Evolutionary conservation across 2,329 filamentous ascomycete genomes (phyloP), one percentile per base, ranked within the genome.

Genomic region (Diaporthe australafricana): DNA sequence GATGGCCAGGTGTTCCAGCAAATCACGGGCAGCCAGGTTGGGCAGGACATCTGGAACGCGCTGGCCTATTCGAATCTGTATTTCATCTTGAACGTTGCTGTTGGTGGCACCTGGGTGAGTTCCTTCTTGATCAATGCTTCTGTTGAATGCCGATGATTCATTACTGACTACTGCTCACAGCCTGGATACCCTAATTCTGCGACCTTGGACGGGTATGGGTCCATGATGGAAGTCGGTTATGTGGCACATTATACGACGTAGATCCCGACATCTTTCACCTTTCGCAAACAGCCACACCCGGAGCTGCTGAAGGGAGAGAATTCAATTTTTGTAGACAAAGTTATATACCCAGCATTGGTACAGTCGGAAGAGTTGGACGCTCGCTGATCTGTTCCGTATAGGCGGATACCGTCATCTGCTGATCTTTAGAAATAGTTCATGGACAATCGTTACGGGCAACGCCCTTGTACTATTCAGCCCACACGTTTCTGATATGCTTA

Each of bases 1-100:
- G 85, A 89, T 70, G 87, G 85, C 30, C 48, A 71, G 0, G 78
- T 81, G 62, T 89, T 83, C 77, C 80, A 84, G 74, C 80, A 80
- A 45, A 74, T 89, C 69, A 81, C 77, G 1, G 87, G 87, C 5
- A 76, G 79, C 5, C 77, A 81, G 27, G 79, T 87, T 42, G 81
- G 84, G 68, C 75, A 83, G 76, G 78, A 72, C 3, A 80, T 83
- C 32, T 89, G 86, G 86, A 80, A 79, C 22, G 80, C 82, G 17
- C 79, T 79, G 69, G 69, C 72, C 12, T 73, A 77, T 9, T 77
- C 71, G 53, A 76, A 75, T 5, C 60, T 78, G 32, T 79, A 74
- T 35, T 78, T 79, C 42, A 76, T 79, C 14, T 42, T 79, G 35
- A 79, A 79, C 22, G 76, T 79, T 16, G 78, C 78, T 8, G 78